Base-by-base conservation (phyloP, 192 early-diverging fungal species). In the Entophlyctis luteolus region DNA sequence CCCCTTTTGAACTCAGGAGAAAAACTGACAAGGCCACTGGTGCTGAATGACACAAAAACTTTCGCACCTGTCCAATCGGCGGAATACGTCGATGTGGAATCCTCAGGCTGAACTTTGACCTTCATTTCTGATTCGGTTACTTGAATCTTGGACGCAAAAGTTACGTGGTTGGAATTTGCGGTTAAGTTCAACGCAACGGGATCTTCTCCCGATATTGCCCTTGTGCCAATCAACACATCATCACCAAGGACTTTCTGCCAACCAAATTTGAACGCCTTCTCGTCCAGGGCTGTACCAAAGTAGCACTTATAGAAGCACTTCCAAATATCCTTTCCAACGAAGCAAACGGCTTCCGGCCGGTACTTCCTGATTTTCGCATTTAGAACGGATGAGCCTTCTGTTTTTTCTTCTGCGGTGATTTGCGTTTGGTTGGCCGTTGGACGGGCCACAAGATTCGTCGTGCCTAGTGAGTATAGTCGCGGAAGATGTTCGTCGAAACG, bases 261-360 rank as follows among this genome's bases (percentile, higher is more conserved):
- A 1, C 70, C 70, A 42, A 71, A 71, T 33, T 62, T 31, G 65
- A 71, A 71, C 20, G 14, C 38, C 38, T 62, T 55, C 23, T 53
- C 57, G 14, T 66, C 50, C 63, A 66, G 52, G 3, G n/a, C 50
- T 28, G 10, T 28, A 12, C 63, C 63, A 66, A 66, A 66, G 28
- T 66, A 66, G 4, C 23, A 22, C 46, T 77, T 77, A 25, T 72
- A 66, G 23, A 68, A 73, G 20, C 31, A 39, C 42, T 63, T 67
- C 65, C 57, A 71, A 56, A 71, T 71, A n/a, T 54, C 48, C 45
- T 71, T 71, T 0, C 70, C 70, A 2, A 71, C 70, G 49, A 71
- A 65, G 32, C 48, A 63, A 8, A 71, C 62, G 16, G 29, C 22
- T 55, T 71, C 70, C 3, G 70, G 70, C 38, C 46, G 35, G 33